A percentile compares a stretch with the other conserved stretches of the same genome.
These are phyloP conservation scores for Asterionellopsis glacialis DNA, from an alignment of 108 stramenopile species.

Conservation along the genomic window DNA sequence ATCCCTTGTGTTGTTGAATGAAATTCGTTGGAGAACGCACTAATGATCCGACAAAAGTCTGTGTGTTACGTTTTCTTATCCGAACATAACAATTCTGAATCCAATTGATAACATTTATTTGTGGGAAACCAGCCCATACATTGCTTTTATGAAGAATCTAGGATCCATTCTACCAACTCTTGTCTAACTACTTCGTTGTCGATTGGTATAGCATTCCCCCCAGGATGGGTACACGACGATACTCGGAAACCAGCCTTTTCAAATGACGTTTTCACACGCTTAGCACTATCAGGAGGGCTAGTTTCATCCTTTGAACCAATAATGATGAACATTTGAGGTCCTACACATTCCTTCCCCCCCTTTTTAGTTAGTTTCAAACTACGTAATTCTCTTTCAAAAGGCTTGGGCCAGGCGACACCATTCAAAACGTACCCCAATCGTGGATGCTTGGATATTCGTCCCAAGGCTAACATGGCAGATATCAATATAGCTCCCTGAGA, in stretches of 20 bases:
- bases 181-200: constrained; percentile 13
- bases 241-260: constrained; percentile 37
- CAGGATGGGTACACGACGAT: constrained; percentile 46
- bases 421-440: constrained; percentile 58
- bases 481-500: constrained; percentile 80
- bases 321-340: constrained; percentile 37
- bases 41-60: too few species aligned
- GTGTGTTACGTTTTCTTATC: too few species aligned
- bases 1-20: too few species aligned
- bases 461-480: constrained; percentile 45
- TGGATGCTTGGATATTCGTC: constrained; percentile 27
- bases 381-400: constrained; percentile 33
- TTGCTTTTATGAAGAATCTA: too few species aligned
- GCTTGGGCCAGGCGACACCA: constrained; percentile 77
- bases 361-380: constrained; percentile 6
- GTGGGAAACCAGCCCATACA: too few species aligned
- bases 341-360: neutral
- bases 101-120: too few species aligned
- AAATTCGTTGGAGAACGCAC: too few species aligned
- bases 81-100: too few species aligned
- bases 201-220: constrained; percentile 63
- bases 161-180: too few species aligned
- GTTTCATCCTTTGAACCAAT: constrained; percentile 59
- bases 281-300: constrained; percentile 61
- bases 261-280: constrained; percentile 42